A percentile compares a stretch with the other conserved stretches of the same genome.
phyloP scores from a whole-genome alignment of 2,329 filamentous ascomycete species.

The Dactylella cylindrospora region DNA sequence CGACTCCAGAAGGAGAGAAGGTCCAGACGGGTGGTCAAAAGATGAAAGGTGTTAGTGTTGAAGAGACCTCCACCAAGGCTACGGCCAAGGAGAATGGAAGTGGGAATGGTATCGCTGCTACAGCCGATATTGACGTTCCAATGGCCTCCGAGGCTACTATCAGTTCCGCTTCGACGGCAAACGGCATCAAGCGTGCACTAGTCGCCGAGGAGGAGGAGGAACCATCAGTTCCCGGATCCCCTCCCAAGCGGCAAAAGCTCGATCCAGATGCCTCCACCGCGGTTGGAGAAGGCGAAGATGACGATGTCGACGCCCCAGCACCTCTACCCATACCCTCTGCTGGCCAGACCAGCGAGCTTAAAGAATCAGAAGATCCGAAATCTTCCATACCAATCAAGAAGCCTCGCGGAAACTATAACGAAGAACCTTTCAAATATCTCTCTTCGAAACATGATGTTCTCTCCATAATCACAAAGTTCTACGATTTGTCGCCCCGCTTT shows the following conservation, averaged over 20 bases:
- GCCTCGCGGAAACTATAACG: constrained; percentile 60
- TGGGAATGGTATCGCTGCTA: constrained; percentile 5
- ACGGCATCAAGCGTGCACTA: constrained; percentile 51
- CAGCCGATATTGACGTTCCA: constrained; percentile 15
- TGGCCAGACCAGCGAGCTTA: constrained; percentile 33
- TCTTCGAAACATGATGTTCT: constrained; percentile 73
- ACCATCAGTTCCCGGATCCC: constrained; percentile 19
- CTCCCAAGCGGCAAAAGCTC: constrained; percentile 45
- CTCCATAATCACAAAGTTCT: constrained; percentile 76
- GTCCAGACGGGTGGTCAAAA: constrained; percentile 28
- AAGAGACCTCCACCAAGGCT: not conserved
- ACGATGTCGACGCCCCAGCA: constrained; percentile 46
- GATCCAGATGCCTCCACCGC: constrained; percentile 50
- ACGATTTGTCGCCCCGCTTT: constrained; percentile 79
- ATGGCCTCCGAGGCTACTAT: constrained; percentile 41
- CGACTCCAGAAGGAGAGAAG: constrained; percentile 52
- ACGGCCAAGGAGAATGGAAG: not conserved
- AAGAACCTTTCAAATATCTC: constrained; percentile 95
- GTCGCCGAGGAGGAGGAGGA: constrained; percentile 51
- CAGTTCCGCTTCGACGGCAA: constrained; percentile 21
- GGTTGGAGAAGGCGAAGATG: constrained; percentile 48
- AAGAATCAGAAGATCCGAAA: constrained; percentile 53
- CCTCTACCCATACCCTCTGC: constrained; percentile 27
- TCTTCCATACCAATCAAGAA: constrained; percentile 56
- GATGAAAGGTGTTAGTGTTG: constrained; percentile 15